Percentiles rank a stretch among this genome's conserved stretches.
Conservation (phyloP, 2,329 filamentous ascomycete species). For the Trichocomaceae sp. region DNA sequence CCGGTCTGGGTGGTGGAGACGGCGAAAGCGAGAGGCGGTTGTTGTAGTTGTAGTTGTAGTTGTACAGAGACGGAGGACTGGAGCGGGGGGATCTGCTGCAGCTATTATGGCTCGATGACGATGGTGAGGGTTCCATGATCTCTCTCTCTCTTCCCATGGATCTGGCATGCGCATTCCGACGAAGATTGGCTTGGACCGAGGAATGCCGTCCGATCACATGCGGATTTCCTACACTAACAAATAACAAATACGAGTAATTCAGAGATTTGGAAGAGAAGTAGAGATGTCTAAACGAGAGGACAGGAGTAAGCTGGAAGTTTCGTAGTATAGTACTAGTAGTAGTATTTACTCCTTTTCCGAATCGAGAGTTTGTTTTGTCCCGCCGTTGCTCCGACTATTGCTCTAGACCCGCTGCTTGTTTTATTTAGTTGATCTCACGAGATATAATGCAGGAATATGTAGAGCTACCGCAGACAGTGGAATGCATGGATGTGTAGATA, state of each 20-base stretch:
- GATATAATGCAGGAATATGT: too few relatives aligned
- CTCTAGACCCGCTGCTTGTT: too few relatives aligned
- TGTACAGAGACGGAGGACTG: conserved; percentile 6
- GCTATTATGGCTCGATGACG: not conserved
- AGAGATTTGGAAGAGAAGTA: not conserved
- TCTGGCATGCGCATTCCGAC: not conserved
- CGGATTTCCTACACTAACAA: not conserved
- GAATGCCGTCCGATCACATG: conserved; percentile 6
- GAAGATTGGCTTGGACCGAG: conserved; percentile 7
- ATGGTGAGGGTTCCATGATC: not conserved
- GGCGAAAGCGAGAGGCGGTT: conserved; percentile 11
- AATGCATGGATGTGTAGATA: too few relatives aligned
- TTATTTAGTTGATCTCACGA: not conserved
- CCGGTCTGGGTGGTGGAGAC: conserved; percentile 13
- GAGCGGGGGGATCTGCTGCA: conserved; percentile 5
- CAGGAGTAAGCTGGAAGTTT: too few relatives aligned
- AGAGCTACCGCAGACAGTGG: too few relatives aligned
- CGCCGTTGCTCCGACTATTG: conserved; percentile 3
- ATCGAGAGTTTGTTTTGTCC: conserved; percentile 8
- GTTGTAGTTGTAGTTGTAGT: not conserved
- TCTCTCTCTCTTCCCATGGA: not conserved
- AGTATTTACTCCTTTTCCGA: not conserved
- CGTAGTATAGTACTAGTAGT: not conserved
- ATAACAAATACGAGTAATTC: too few relatives aligned
- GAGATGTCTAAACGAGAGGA: too few relatives aligned